phyloP scores from a whole-genome alignment of 805 yeast genomes.

The Kazachstania bromeliacearum region DNA sequence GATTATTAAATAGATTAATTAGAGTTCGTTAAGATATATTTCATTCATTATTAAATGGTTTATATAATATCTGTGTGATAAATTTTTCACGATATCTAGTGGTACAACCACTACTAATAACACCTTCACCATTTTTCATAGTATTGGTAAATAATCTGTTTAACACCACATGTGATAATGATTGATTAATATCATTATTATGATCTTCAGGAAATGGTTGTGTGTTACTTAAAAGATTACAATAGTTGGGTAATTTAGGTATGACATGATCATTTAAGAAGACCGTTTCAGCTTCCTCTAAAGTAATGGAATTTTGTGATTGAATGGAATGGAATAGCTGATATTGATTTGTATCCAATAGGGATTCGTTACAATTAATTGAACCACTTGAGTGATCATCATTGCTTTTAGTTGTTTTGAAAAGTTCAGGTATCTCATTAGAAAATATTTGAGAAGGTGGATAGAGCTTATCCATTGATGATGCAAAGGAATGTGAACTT shows the following conservation, averaged over 20 bases:
- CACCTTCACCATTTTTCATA: not conserved
- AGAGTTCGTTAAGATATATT: no score
- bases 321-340: slow-evolving; percentile 14
- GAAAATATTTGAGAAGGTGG: slow-evolving; percentile 14
- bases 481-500: not conserved
- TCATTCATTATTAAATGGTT: not conserved
- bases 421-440: slow-evolving; percentile 16
- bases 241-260: slow-evolving; percentile 11
- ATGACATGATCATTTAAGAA: slow-evolving; percentile 28
- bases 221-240: not conserved
- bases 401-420: slow-evolving; percentile 5
- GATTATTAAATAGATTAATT: no score
- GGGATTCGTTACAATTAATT: no score
- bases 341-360: not conserved
- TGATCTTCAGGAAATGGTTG: not conserved
- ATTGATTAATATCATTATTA: not conserved
- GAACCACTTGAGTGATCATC: slow-evolving; percentile 2
- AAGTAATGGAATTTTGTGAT: slow-evolving; percentile 12
- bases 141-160: not conserved
- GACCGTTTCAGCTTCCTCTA: slow-evolving; percentile 26
- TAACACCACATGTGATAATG: not conserved
- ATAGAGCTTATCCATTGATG: not conserved
- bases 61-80: slow-evolving; percentile 1
- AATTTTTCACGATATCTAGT: slow-evolving; percentile 1
- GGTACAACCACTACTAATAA: not conserved